Evolutionary conservation across 2,329 filamentous ascomycete species (phyloP), one percentile per base, ranked within the genome.

Genomic region (Pseudogymnoascus sp.): DNA sequence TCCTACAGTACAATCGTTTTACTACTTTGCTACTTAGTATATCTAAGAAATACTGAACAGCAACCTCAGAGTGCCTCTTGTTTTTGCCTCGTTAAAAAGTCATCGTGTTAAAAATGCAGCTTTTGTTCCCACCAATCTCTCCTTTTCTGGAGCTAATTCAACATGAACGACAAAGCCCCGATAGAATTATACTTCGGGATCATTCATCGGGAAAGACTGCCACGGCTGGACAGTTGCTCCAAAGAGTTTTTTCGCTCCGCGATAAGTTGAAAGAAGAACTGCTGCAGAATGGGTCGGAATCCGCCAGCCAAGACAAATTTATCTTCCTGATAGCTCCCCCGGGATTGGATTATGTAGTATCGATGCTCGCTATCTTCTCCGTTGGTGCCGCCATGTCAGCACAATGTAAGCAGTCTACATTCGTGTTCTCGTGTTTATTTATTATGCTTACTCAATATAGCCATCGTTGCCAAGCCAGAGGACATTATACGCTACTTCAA

Each of bases 361-460:
- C 65, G 2, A 66, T 66, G 65, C 65, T 66, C 63, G 62, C 64
- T 13, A 66, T 66, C n/a, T 65, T 66, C 24, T 65, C 65, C n/a
- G 61, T 66, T 33, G 65, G 63, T 5, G 63, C 63, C 35, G 64
- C 54, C 35, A 63, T 66, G 31, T 65, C 65, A 21, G 58, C 65
- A 9, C 65, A 66, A 36, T 65, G 65, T 66, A 63, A 64, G 62
- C 10, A 60, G 21, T 36, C 47, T 40, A 33, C 41, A 39, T 15
- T 8, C 9, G 2, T 26, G 13, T 5, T 11, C 26, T 31, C 1
- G 8, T 21, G 17, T 17, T 17, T 17, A 33, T 40, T 39, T 8
- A 47, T 36, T 9, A 63, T 61, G 33, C 64, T 64, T 35, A 65
- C 39, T 63, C 40, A 39, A 15, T 61, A 3, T 57, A 66, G 65